A percentile compares a stretch with the other conserved stretches of the same genome.
Conservation (phyloP, 1,284 basidiomycete genomes). For the Nidula niveotomentosa region DNA sequence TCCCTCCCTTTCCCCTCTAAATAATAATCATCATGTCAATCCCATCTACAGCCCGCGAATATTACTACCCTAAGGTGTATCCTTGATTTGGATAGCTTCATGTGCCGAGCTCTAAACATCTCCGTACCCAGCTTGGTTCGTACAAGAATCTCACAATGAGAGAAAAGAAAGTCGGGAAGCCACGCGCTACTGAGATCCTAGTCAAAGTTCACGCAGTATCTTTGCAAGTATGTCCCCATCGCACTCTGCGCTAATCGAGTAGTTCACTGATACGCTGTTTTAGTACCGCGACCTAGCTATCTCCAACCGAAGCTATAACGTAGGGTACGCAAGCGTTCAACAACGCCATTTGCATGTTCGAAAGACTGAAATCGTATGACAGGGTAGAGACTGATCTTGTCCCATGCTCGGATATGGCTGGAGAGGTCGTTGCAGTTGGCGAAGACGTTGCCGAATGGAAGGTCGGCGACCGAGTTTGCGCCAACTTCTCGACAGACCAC, state of each 20-base stretch:
- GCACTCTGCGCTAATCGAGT: neutral
- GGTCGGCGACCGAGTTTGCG: constrained; percentile 54
- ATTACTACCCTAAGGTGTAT: neutral
- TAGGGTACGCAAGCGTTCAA: neutral
- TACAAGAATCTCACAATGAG: constrained; percentile 30
- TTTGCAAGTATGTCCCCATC: constrained; percentile 30
- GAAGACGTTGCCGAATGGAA: constrained; percentile 49
- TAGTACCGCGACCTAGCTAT: constrained; percentile 46
- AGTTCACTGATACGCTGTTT: constrained; percentile 13
- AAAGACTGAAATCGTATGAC: neutral
- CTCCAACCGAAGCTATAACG: constrained; percentile 13
- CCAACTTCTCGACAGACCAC: constrained; percentile 41
- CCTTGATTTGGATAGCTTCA: neutral
- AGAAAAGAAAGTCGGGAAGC: constrained; percentile 26
- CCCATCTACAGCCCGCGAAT: neutral
- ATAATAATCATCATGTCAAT: neutral
- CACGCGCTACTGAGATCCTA: constrained; percentile 39
- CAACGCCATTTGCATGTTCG: no score
- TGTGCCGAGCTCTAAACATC: neutral
- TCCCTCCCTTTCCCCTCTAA: no score
- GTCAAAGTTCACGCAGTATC: constrained; percentile 53
- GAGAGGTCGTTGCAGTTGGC: constrained; percentile 57
- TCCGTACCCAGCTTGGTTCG: constrained; percentile 9
- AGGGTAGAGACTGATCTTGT: constrained; percentile 31
- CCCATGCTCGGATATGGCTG: constrained; percentile 62